Base-by-base conservation (phyloP, 2,329 filamentous ascomycete species). In the Chrysoporthe puriensis region DNA sequence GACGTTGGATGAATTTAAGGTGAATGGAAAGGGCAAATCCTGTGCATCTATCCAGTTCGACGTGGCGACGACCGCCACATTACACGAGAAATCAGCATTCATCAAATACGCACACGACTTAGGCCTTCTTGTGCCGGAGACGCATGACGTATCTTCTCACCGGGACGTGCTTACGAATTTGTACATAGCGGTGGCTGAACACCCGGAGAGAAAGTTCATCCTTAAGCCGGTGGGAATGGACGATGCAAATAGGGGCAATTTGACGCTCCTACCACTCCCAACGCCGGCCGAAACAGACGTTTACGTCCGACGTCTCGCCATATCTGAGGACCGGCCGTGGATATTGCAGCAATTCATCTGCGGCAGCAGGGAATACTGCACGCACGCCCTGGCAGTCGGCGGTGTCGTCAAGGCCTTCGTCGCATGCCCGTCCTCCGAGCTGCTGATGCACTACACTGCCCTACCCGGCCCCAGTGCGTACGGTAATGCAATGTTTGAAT, bases 41-140 rank as follows among this genome's bases (percentile, higher is more conserved):
- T 36, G 56, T 34, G 85, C 81, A 70, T 89, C 85, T 3, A 82
- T 94, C 2, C 89, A 93, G 67, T 88, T 91, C 72, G 83, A 86
- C 42, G 77, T 84, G 0, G 76, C 83, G 3, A 82, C 86, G 0
- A 90, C 88, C 0, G 80, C 81, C 43, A 83, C 77, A 21, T 80
- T 94, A 50, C 86, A 91, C 71, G 84, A 89, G 66, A 91, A 92
- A 73, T 83, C 89, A 68, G 79, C 81, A 0, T 94, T 94, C 74
- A 87, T 89, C 63, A 78, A 85, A 4, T 84, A 88, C 69, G 84
- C 88, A 1, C 75, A 78, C 2, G 78, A 81, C 0, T 79, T 90
- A 0, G 85, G 84, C 0, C 80, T 92, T 0, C 80, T 80, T 0
- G 79, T 85, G 0, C 86, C 88, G 0, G 80, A 85, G 50, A 86